Conservation (phyloP, 2,329 filamentous ascomycete species). For the Aspergillus ibericus region DNA sequence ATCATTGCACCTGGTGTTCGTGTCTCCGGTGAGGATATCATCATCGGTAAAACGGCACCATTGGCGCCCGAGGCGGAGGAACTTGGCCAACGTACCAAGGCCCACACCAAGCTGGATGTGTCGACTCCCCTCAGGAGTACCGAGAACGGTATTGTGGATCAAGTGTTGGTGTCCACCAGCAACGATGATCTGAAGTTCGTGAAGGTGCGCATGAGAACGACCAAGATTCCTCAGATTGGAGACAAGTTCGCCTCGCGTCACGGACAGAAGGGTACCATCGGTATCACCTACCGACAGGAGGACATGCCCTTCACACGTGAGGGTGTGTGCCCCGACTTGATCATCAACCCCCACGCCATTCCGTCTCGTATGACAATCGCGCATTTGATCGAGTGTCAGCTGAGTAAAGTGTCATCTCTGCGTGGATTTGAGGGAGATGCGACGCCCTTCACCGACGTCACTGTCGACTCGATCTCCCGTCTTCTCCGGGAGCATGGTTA, state of each 20-base stretch:
- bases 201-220: slow-evolving; percentile 95
- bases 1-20: slow-evolving; percentile 91
- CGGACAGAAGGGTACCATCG: slow-evolving; percentile 98
- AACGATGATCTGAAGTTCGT: slow-evolving; percentile 92
- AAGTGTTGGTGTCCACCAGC: slow-evolving; percentile 91
- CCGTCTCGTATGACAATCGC: slow-evolving; percentile 99
- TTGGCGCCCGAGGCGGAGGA: slow-evolving; percentile 92
- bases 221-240: slow-evolving; percentile 96
- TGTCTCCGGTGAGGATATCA: slow-evolving; percentile 96
- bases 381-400: slow-evolving; percentile 97
- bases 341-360: slow-evolving; percentile 99
- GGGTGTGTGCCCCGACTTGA: slow-evolving; percentile 89
- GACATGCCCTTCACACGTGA: slow-evolving; percentile 98
- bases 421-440: slow-evolving; percentile 96
- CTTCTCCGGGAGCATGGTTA: slow-evolving; percentile 87
- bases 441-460: slow-evolving; percentile 96
- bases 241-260: slow-evolving; percentile 99
- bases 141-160: slow-evolving; percentile 94
- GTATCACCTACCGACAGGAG: slow-evolving; percentile 95
- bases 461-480: slow-evolving; percentile 86
- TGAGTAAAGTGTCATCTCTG: slow-evolving; percentile 92
- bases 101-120: slow-evolving; percentile 91
- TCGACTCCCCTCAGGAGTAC: slow-evolving; percentile 93
- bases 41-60: slow-evolving; percentile 97
- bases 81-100: slow-evolving; percentile 83